A percentile compares a stretch with the other conserved stretches of the same genome.
Conservation (phyloP, 768 basidiomycete species). For the Collybia sordida region DNA sequence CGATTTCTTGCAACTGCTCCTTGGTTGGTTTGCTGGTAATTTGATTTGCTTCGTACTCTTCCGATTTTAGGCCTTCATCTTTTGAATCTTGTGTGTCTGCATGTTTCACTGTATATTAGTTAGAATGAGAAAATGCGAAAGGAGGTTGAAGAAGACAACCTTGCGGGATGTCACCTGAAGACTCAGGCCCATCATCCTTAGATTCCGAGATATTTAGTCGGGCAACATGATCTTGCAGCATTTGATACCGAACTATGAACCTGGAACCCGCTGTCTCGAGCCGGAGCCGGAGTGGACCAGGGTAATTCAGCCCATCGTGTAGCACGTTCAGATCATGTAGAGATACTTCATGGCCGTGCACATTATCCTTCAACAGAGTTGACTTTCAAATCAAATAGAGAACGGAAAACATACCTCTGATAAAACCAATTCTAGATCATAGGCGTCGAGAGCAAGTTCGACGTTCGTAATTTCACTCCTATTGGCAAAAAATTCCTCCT, state of each 20-base stretch:
- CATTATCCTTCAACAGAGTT: conserved; percentile 53
- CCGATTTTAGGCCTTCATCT: too few relatives aligned
- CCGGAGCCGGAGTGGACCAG: conserved; percentile 62
- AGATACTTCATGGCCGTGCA: conserved; percentile 65
- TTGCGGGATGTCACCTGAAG: too few relatives aligned
- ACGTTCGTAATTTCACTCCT: conserved; percentile 49
- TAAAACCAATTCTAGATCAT: conserved; percentile 61
- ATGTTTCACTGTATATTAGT: too few relatives aligned
- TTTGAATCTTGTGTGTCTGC: too few relatives aligned
- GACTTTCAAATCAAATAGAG: conserved; percentile 1
- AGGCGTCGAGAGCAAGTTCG: conserved; percentile 71
- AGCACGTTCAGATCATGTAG: conserved; percentile 72
- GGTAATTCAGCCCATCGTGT: conserved; percentile 62
- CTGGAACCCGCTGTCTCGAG: conserved; percentile 50
- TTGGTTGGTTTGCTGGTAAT: too few relatives aligned
- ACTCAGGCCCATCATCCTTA: neutral
- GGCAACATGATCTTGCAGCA: conserved; percentile 56
- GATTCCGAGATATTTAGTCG: conserved; percentile 20
- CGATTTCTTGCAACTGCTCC: too few relatives aligned
- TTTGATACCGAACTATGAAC: conserved; percentile 66
- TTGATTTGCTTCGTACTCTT: too few relatives aligned
- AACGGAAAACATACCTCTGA: conserved; percentile 53
- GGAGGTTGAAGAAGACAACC: too few relatives aligned
- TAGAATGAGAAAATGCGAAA: too few relatives aligned
- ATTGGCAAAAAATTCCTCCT: conserved; percentile 51